Evolutionary conservation across 1,284 basidiomycete species (phyloP).

Genomic region (Xanthoconium separans): DNA sequence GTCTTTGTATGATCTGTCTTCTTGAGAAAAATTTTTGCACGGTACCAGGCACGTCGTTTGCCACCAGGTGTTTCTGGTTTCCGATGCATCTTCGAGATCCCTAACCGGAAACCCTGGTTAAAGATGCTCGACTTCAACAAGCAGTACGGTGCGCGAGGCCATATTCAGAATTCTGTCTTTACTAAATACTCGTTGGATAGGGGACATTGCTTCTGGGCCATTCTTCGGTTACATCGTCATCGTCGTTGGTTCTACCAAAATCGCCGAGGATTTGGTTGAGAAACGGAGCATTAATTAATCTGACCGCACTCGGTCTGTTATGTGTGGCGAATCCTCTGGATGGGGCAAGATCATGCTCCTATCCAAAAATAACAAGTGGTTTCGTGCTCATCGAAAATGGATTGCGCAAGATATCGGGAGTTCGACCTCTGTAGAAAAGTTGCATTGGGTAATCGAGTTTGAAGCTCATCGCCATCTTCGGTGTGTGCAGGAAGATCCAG

Average conservation of each 20-base stretch:
- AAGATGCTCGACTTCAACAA: constrained; percentile 12
- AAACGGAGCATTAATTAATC: constrained; percentile 22
- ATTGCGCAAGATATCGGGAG: constrained; percentile 33
- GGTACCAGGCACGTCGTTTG: constrained; percentile 4
- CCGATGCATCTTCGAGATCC: constrained; percentile 11
- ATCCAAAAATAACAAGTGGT: constrained; percentile 22
- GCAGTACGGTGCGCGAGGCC: constrained; percentile 10
- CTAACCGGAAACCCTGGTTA: constrained; percentile 9
- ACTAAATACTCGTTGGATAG: constrained; percentile 2
- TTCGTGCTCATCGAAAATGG: constrained; percentile 22
- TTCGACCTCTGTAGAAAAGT: constrained; percentile 12
- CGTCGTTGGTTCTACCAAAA: constrained; percentile 18
- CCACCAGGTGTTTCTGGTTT: constrained; percentile 20
- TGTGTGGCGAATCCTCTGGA: constrained; percentile 27
- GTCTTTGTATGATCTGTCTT: constrained; percentile 3
- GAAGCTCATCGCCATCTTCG: constrained; percentile 15
- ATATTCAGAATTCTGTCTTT: neutral
- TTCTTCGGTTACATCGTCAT: constrained; percentile 17
- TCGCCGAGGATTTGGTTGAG: constrained; percentile 24
- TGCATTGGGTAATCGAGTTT: constrained; percentile 24
- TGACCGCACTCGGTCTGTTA: constrained; percentile 24
- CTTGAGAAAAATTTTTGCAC: constrained; percentile 9
- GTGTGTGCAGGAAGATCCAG: constrained; percentile 13
- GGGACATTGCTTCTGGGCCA: constrained; percentile 19
- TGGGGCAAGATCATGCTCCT: constrained; percentile 31